Evolutionary conservation across 495 filamentous ascomycete genomes (phyloP).

Genomic region (Opeltia flavorubescens): DNA sequence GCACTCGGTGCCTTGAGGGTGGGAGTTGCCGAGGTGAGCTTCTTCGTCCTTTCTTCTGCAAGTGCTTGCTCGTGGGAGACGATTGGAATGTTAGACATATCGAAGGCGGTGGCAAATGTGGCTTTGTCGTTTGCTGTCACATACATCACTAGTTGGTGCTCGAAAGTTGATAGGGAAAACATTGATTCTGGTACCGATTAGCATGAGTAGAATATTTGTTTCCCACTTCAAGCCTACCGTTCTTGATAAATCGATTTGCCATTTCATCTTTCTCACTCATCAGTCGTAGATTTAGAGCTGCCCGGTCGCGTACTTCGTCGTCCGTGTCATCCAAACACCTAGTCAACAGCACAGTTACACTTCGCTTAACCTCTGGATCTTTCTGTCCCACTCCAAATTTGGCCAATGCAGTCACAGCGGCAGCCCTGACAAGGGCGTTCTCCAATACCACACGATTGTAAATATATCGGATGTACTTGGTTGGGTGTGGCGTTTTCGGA

Average conservation of each 20-base stretch:
- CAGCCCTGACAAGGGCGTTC: slow-evolving; percentile 90
- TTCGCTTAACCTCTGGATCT: slow-evolving; percentile 90
- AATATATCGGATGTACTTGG: slow-evolving; percentile 98
- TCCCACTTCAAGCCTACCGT: slow-evolving; percentile 40
- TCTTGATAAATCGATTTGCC: slow-evolving; percentile 76
- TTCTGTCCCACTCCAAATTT: slow-evolving; percentile 97
- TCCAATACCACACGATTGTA: slow-evolving; percentile 98
- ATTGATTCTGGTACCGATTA: slow-evolving; percentile 33
- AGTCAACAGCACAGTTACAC: slow-evolving; percentile 81
- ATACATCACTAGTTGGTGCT: slow-evolving; percentile 96
- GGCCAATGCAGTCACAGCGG: slow-evolving; percentile 86
- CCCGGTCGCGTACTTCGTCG: slow-evolving; percentile 93
- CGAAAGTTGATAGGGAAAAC: slow-evolving; percentile 89
- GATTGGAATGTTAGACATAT: slow-evolving; percentile 79
- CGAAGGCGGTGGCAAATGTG: slow-evolving; percentile 75
- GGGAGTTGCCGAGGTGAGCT: slow-evolving; percentile 79
- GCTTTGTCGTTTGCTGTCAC: slow-evolving; percentile 80
- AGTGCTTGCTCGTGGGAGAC: slow-evolving; percentile 92
- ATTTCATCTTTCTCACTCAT: slow-evolving; percentile 78
- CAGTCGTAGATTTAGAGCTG: slow-evolving; percentile 78
- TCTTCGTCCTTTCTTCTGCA: slow-evolving; percentile 94
- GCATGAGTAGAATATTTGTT: neutral
- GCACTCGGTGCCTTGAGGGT: slow-evolving; percentile 87
- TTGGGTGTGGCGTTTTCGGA: slow-evolving; percentile 87
- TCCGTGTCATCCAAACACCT: slow-evolving; percentile 93